Evolutionary conservation across 208 protist genomes (phyloP).

Genomic region (Trypanosoma lewisi): DNA sequence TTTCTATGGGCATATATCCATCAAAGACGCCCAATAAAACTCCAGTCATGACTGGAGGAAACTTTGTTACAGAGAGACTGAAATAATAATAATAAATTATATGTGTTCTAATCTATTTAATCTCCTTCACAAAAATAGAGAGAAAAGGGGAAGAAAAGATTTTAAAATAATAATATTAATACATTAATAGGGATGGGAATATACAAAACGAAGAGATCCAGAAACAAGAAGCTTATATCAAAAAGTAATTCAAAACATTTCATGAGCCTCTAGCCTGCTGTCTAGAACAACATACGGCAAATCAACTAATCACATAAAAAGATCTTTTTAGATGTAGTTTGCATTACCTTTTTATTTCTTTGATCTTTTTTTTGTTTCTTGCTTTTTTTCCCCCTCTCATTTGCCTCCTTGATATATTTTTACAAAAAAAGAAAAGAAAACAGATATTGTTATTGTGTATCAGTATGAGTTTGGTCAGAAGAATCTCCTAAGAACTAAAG

Average conservation of each 20-base stretch:
- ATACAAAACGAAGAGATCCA: too few relatives aligned
- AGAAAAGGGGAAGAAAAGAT: constrained; percentile 20
- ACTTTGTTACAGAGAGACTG: background rate
- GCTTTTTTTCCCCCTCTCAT: background rate
- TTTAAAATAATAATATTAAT: constrained; percentile 4
- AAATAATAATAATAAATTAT: constrained; percentile 11
- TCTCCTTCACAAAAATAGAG: constrained; percentile 9
- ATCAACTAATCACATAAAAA: too few relatives aligned
- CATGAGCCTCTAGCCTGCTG: too few relatives aligned
- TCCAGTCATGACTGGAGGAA: constrained; percentile 5
- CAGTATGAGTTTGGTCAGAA: too few relatives aligned
- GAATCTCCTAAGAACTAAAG: too few relatives aligned
- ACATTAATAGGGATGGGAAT: too few relatives aligned
- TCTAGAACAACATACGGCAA: too few relatives aligned
- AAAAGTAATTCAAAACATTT: too few relatives aligned
- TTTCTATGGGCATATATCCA: constrained; percentile 60
- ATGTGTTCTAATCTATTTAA: constrained; percentile 26
- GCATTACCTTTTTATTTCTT: background rate
- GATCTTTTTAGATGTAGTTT: too few relatives aligned
- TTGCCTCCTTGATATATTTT: constrained; percentile 7
- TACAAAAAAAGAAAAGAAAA: background rate
- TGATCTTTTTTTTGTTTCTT: background rate
- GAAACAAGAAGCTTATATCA: too few relatives aligned
- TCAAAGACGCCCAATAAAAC: constrained; percentile 75
- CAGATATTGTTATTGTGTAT: background rate